Evolutionary conservation across 2,329 filamentous ascomycete genomes (phyloP).

Genomic region (Phialophora verrucosa): DNA sequence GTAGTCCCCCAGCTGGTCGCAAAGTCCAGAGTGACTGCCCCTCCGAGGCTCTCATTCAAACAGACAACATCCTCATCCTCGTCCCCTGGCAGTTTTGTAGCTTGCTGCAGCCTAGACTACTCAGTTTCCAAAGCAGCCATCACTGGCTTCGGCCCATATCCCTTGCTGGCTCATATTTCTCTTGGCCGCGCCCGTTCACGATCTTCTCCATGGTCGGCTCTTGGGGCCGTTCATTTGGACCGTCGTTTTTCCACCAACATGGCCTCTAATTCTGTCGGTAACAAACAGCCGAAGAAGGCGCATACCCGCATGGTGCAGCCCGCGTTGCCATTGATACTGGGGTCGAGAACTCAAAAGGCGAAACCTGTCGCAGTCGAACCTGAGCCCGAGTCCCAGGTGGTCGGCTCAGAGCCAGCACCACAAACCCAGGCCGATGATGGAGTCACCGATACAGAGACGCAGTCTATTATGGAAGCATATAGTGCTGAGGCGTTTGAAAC

Average conservation of each 20-base stretch:
- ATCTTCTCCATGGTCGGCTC: conserved; percentile 27
- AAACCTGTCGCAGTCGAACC: conserved; percentile 14
- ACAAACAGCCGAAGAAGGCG: conserved; percentile 10
- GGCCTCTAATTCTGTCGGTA: conserved; percentile 19
- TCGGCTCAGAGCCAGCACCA: neutral
- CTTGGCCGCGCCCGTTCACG: neutral
- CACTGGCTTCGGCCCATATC: conserved; percentile 1
- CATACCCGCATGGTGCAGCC: conserved; percentile 28
- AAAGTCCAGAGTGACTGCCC: conserved; percentile 8
- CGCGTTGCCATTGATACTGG: conserved; percentile 20
- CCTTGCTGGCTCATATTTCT: neutral
- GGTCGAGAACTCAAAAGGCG: conserved; percentile 14
- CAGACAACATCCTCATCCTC: conserved; percentile 9
- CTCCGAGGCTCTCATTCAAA: conserved; percentile 21
- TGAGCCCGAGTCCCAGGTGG: conserved; percentile 14
- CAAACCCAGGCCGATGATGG: conserved; percentile 2
- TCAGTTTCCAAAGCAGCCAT: conserved; percentile 12
- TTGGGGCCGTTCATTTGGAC: conserved; percentile 17
- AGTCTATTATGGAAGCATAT: neutral
- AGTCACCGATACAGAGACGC: conserved; percentile 4
- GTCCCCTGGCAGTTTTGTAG: neutral
- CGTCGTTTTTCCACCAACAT: conserved; percentile 22
- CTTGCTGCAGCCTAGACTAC: conserved; percentile 4
- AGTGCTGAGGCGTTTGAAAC: neutral
- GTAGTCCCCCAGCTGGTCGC: neutral